Evolutionary conservation across 306 rosid genomes (phyloP).

Genomic region (Sophora flavescens): DNA sequence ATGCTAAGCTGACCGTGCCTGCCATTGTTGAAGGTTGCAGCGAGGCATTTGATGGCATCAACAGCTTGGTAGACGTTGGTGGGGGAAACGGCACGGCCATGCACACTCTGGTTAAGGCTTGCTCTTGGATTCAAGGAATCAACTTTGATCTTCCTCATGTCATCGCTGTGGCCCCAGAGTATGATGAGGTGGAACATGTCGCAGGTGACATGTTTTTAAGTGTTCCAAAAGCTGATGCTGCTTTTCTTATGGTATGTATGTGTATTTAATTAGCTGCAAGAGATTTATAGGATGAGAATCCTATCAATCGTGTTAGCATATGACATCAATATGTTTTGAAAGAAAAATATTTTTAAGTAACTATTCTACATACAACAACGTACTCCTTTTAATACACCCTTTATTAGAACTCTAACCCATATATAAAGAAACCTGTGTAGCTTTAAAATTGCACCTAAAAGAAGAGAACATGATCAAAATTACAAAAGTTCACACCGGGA

Average conservation of each 20-base stretch:
- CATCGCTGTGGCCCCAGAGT: constrained; percentile 43
- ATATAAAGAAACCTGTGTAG: constrained; percentile 54
- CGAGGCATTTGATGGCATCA: constrained; percentile 58
- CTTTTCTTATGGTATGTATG: constrained; percentile 56
- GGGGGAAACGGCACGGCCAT: constrained; percentile 73
- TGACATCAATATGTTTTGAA: no score
- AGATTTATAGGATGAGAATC: no score
- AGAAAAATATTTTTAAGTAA: no score
- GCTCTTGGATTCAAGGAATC: constrained; percentile 59
- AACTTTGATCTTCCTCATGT: constrained; percentile 85
- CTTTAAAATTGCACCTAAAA: no score
- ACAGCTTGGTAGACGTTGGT: constrained; percentile 75
- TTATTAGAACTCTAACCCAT: constrained; percentile 28
- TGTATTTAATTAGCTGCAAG: no score
- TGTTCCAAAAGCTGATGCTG: constrained; percentile 82
- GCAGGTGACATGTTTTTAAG: neutral
- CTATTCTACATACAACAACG: constrained; percentile 56
- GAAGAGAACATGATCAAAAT: no score
- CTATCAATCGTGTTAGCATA: constrained; percentile 17
- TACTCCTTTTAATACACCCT: constrained; percentile 71
- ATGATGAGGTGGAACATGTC: constrained; percentile 29
- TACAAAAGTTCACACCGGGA: no score
- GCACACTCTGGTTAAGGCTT: constrained; percentile 46
- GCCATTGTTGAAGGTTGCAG: constrained; percentile 47
- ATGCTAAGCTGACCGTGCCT: constrained; percentile 48